Evolutionary conservation across 2,329 filamentous ascomycete species (phyloP).

Genomic region (Stemphylium beticola): DNA sequence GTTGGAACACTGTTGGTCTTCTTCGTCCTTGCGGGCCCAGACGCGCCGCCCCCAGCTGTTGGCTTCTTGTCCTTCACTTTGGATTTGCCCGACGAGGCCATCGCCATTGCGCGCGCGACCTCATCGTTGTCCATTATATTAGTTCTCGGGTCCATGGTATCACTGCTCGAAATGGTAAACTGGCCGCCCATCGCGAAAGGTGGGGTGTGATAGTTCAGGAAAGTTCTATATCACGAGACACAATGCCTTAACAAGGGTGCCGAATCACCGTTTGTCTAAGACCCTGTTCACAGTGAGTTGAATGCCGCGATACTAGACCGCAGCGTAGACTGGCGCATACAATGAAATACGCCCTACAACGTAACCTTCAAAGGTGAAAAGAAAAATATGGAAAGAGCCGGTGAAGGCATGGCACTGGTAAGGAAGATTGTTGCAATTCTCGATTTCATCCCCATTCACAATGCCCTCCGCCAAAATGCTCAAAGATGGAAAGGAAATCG

Average conservation of each 20-base stretch:
- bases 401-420: too few relatives aligned
- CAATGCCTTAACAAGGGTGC: background rate
- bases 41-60: background rate
- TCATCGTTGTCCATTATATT: constrained; percentile 9
- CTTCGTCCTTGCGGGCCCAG: background rate
- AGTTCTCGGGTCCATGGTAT: background rate
- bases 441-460: constrained; percentile 5
- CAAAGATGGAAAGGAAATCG: constrained; percentile 12
- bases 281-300: constrained; percentile 5
- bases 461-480: constrained; percentile 23
- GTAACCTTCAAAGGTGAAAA: too few relatives aligned
- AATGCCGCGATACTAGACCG: background rate
- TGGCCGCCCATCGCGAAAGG: too few relatives aligned
- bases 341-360: background rate
- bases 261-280: constrained; percentile 2
- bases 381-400: too few relatives aligned
- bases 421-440: background rate
- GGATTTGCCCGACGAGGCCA: background rate
- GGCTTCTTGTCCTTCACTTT: background rate
- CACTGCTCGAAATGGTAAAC: background rate
- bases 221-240: background rate
- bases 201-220: too few relatives aligned
- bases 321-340: background rate
- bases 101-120: constrained; percentile 1
- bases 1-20: background rate